phyloP scores from a whole-genome alignment of 2,329 filamentous ascomycete species.

The Nemania abortiva region DNA sequence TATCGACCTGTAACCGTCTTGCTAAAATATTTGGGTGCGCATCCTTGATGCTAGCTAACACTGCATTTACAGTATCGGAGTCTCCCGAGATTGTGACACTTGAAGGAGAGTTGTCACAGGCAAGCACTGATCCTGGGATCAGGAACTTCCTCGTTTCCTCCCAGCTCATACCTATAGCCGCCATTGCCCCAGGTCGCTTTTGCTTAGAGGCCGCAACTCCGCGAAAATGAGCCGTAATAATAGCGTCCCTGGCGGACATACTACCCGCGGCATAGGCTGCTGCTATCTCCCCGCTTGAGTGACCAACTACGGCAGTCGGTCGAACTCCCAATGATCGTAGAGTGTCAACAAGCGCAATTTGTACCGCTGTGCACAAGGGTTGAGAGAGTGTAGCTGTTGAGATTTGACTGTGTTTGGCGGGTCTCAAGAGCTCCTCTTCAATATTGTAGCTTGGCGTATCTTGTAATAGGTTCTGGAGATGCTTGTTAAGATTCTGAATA shows the following conservation, averaged over 20 bases:
- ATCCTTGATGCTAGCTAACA: background rate
- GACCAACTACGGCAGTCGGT: slow-evolving; percentile 14
- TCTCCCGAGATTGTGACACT: background rate
- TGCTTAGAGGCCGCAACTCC: background rate
- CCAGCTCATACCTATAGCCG: background rate
- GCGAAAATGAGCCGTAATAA: background rate
- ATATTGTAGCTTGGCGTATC: no score
- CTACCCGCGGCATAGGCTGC: slow-evolving; percentile 19
- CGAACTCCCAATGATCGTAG: background rate
- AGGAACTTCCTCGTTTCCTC: background rate
- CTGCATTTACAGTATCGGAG: background rate
- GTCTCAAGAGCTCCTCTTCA: no score
- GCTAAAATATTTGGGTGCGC: background rate
- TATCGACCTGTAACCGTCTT: background rate
- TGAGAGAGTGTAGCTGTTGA: slow-evolving; percentile 1
- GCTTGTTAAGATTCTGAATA: no score
- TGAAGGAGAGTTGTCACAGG: background rate
- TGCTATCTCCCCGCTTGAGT: slow-evolving; percentile 24
- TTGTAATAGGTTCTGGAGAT: no score
- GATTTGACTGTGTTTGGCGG: no score
- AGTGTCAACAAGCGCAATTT: slow-evolving; percentile 11
- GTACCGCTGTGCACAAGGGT: slow-evolving; percentile 6
- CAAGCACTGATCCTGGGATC: background rate
- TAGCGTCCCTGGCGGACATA: background rate
- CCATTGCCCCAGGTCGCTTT: background rate